Base-by-base conservation (phyloP, 257 asterid species). In the Solanum virginianum region DNA sequence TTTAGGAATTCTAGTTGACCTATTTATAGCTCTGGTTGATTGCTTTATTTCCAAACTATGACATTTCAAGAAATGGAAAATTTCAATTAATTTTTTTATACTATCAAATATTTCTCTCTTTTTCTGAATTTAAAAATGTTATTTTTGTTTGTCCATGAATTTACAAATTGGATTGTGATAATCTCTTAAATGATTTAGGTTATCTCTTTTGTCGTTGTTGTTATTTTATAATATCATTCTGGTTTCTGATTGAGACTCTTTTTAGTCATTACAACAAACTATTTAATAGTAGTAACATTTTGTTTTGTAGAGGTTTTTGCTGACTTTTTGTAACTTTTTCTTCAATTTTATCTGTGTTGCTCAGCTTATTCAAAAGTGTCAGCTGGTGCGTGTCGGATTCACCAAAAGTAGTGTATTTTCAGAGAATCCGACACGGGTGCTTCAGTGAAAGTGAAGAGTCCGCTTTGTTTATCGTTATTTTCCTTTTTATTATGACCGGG, bases 171-270 rank as follows among this genome's bases (percentile, higher is more conserved):
- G 60, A 20, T 69, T 70, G 82, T 60, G 75, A n/a, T 83, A 39
- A 79, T 84, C 56, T 69, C 65, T 56, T 36, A n/a, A 84, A 56
- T 82, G 80, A 54, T 80, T 68, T 69, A 85, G 85, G 79, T 71
- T 66, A 51, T 75, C 24, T 20, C 41, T 54, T 77, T 77, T 85
- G 45, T 80, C 83, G 68, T 87, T 79, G 22, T 72, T 84, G 82
- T 84, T 49, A 22, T 80, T 83, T 74, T 51, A 59, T 82, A 75
- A 68, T 59, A 53, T 53, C 49, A 79, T 51, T 26, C 82, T 53
- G 29, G 65, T 22, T 57, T 83, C 24, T 88, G 85, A 85, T 85
- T 77, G 55, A 43, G 83, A 85, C 84, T 13, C 36, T 45, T 68
- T 32, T 77, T 3, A 77, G 86, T 83, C 54, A 68, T 62, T 83